Percentiles rank a stretch among this genome's conserved stretches.
Evolutionary conservation across 2,329 filamentous ascomycete genomes (phyloP).

Genomic region (Coleophoma cylindrospora): DNA sequence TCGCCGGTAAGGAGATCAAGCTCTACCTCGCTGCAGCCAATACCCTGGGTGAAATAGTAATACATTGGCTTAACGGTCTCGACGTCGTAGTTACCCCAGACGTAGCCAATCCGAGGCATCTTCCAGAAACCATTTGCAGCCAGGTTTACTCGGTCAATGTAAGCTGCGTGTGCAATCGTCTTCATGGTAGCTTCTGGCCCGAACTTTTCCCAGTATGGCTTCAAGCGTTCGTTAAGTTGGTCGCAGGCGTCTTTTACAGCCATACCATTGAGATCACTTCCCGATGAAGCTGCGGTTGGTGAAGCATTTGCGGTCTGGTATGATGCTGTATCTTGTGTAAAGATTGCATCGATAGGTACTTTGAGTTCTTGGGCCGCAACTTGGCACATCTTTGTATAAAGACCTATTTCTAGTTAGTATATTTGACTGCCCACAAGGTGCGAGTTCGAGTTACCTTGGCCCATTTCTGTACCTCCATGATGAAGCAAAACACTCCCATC

Average conservation of each 20-base stretch:
- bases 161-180: constrained; percentile 81
- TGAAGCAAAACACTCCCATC: constrained; percentile 88
- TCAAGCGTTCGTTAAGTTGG: constrained; percentile 80
- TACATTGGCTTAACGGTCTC: constrained; percentile 64
- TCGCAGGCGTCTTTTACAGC: constrained; percentile 87
- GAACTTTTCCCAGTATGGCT: constrained; percentile 77
- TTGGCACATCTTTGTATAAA: constrained; percentile 95
- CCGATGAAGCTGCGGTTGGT: constrained; percentile 85
- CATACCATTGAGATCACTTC: constrained; percentile 93
- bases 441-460: constrained; percentile 58
- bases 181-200: constrained; percentile 76
- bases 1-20: constrained; percentile 87
- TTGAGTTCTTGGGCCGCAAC: constrained; percentile 83
- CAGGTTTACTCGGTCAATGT: constrained; percentile 91
- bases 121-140: constrained; percentile 94
- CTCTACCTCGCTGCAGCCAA: constrained; percentile 83
- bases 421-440: not conserved
- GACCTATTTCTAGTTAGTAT: constrained; percentile 14
- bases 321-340: constrained; percentile 88
- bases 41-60: constrained; percentile 90
- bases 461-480: constrained; percentile 96
- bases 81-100: constrained; percentile 82
- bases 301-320: constrained; percentile 93
- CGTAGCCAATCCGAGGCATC: constrained; percentile 91
- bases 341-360: constrained; percentile 73